These are phyloP conservation scores for Penicillium turbatum DNA, from an alignment of 495 filamentous ascomycete genomes.

Conservation along the genomic window DNA sequence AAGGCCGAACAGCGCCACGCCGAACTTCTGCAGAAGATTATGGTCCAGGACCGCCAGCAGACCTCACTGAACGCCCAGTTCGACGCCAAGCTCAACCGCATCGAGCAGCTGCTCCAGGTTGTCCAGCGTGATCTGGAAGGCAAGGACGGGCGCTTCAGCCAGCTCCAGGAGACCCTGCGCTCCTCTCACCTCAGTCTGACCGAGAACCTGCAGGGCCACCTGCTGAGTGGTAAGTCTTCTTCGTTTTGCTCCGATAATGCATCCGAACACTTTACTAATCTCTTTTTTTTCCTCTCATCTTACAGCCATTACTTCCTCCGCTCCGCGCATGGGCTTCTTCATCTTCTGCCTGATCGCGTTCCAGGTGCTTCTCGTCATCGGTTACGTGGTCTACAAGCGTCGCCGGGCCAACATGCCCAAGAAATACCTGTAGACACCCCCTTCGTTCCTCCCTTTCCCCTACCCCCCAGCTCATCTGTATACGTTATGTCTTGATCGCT, in stretches of 20 bases:
- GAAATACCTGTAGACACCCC: slow-evolving; percentile 73
- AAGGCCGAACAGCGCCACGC: slow-evolving; percentile 57
- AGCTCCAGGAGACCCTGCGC: slow-evolving; percentile 66
- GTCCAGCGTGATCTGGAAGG: slow-evolving; percentile 64
- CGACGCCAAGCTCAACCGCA: slow-evolving; percentile 48
- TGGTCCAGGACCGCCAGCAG: slow-evolving; percentile 47
- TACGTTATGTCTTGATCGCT: not conserved
- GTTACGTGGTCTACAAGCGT: slow-evolving; percentile 78
- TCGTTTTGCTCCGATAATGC: not conserved
- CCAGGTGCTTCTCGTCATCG: slow-evolving; percentile 63
- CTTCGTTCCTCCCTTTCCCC: not conserved
- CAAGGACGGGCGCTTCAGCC: slow-evolving; percentile 63
- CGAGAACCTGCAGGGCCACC: slow-evolving; percentile 43
- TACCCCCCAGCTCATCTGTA: not conserved
- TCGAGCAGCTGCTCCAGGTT: slow-evolving; percentile 52
- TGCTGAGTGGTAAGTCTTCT: slow-evolving; percentile 31
- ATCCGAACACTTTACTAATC: not conserved
- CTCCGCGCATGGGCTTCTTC: slow-evolving; percentile 67
- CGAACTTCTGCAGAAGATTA: slow-evolving; percentile 47
- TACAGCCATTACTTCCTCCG: slow-evolving; percentile 54
- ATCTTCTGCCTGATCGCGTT: slow-evolving; percentile 70
- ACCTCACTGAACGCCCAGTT: slow-evolving; percentile 34
- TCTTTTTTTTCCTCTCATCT: slow-evolving; percentile 11
- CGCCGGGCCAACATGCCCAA: slow-evolving; percentile 72
- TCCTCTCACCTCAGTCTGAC: slow-evolving; percentile 66